A percentile compares a stretch with the other conserved stretches of the same genome.
phyloP scores from a whole-genome alignment of 2,329 filamentous ascomycete species.

The Elsinoe ampelina region DNA sequence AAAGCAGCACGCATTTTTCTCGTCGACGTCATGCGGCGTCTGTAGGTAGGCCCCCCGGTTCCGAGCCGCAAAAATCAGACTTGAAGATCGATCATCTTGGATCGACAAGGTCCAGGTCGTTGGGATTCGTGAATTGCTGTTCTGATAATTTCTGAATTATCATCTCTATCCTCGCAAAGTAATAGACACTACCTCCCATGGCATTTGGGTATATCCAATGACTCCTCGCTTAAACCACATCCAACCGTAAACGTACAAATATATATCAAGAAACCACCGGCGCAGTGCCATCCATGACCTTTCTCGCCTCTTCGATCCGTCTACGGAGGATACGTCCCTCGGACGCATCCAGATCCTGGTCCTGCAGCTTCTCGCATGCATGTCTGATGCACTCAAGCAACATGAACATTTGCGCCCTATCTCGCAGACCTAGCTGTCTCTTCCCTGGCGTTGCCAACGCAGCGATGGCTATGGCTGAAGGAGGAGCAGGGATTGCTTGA shows the following conservation, averaged over 20 bases:
- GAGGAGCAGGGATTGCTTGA: conserved; percentile 26
- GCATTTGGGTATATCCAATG: not conserved
- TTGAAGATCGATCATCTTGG: not conserved
- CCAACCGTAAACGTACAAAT: not conserved
- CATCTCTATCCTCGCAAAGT: too few relatives aligned
- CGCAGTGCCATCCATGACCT: conserved; percentile 56
- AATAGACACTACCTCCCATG: too few relatives aligned
- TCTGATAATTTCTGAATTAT: too few relatives aligned
- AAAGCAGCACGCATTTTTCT: not conserved
- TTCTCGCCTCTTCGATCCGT: conserved; percentile 64
- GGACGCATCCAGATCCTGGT: conserved; percentile 38
- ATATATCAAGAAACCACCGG: conserved; percentile 1
- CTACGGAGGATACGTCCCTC: conserved; percentile 58
- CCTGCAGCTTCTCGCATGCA: conserved; percentile 44
- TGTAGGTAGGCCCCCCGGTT: not conserved
- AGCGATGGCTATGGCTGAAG: conserved; percentile 29
- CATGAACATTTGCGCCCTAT: conserved; percentile 44
- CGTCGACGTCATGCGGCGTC: not conserved
- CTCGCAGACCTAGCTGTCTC: conserved; percentile 40
- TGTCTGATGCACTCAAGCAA: conserved; percentile 46
- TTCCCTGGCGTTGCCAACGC: conserved; percentile 32
- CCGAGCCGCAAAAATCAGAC: not conserved
- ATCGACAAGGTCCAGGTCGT: not conserved
- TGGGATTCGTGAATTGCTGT: not conserved
- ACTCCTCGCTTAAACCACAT: not conserved